Evolutionary conservation across 495 filamentous ascomycete species (phyloP), one percentile per base, ranked within the genome.

Genomic region (Penicillium canariense): DNA sequence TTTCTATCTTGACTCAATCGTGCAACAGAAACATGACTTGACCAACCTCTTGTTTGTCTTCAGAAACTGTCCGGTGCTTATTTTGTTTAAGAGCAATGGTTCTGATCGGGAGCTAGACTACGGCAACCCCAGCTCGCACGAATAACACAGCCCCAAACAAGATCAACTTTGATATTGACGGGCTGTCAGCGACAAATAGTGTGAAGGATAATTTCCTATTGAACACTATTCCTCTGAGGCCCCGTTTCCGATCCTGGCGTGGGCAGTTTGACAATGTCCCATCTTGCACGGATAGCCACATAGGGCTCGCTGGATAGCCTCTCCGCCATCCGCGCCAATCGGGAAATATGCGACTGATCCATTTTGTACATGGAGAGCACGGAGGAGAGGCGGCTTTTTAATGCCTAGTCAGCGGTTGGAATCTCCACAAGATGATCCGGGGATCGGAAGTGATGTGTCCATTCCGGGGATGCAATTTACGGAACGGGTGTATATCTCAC

Each of bases 231-330:
- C 34, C 22, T 51, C 28, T 27, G 36, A 26, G 46, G n/a, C 39
- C 39, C 20, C 44, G 53, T 57, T 9, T 38, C 38, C 31, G 52
- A 30, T 39, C 30, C 52, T 59, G 48, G 55, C 40, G 36, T 40
- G 40, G 65, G 4, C 53, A 43, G 20, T 50, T 65, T 67, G 43
- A 47, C 17, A 65, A 62, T 65, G 61, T 57, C 53, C 65, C 51
- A 65, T 60, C 59, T 51, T 65, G 50, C 28, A 34, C 65, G 65
- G 65, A 39, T 58, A 62, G 45, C 52, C 35, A 53, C 65, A 60
- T 56, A 50, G 61, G 59, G 53, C 58, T 60, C 55, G 35, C 36
- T 49, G 42, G 53, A 39, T 51, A 55, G 49, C 38, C 27, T 52
- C 45, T 52, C 50, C 52, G 15, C 22, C 49, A 51, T 54, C 58